phyloP scores from a whole-genome alignment of 1,284 basidiomycete species.

The Marasmius tenuissimus region DNA sequence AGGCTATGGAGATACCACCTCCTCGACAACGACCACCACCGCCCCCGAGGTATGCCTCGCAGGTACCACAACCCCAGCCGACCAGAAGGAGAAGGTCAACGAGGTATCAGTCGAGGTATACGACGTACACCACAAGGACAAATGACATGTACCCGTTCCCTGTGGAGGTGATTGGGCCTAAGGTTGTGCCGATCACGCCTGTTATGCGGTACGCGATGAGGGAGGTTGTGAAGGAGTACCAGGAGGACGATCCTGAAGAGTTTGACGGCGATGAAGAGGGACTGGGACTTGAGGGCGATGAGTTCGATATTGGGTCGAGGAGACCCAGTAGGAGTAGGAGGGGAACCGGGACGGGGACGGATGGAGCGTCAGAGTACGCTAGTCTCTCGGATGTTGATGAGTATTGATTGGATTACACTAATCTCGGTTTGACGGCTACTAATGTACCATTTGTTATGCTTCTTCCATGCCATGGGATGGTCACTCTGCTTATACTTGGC shows the following conservation, averaged over 20 bases:
- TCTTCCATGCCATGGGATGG: too few relatives aligned
- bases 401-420: constrained; percentile 7
- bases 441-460: too few relatives aligned
- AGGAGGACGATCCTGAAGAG: constrained; percentile 44
- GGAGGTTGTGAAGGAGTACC: constrained; percentile 76
- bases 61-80: background rate
- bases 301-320: background rate
- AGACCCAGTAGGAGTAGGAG: background rate
- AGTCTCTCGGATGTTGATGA: constrained; percentile 19
- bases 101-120: constrained; percentile 28
- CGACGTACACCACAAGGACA: constrained; percentile 34
- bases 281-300: background rate
- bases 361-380: constrained; percentile 13
- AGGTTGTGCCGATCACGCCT: constrained; percentile 70
- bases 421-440: too few relatives aligned
- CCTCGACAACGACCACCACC: background rate
- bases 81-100: background rate
- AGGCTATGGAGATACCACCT: constrained; percentile 17
- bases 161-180: constrained; percentile 64
- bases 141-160: constrained; percentile 26
- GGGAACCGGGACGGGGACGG: constrained; percentile 7
- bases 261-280: background rate
- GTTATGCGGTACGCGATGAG: constrained; percentile 80
- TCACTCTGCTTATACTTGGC: too few relatives aligned
- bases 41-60: background rate